These are phyloP conservation scores for Candida tropicalis DNA, from an alignment of 1,139 yeast genomes.

Conservation along the genomic window DNA sequence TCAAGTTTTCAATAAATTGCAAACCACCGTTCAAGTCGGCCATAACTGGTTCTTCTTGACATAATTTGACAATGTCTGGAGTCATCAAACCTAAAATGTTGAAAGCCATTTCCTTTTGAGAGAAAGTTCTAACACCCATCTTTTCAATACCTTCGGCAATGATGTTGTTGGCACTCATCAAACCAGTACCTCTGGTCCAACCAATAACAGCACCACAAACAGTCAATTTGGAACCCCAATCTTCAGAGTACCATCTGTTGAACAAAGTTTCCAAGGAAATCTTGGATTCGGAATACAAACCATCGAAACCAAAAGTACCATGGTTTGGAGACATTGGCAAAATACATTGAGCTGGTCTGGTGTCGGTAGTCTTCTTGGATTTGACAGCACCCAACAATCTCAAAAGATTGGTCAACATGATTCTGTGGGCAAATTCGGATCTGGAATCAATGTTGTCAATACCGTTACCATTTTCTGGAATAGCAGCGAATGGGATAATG, in stretches of 20 bases:
- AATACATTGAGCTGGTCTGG: slow-evolving; percentile 97
- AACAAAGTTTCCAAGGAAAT: slow-evolving; percentile 91
- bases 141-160: slow-evolving; percentile 97
- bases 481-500: slow-evolving; percentile 96
- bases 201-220: slow-evolving; percentile 98
- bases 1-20: slow-evolving; percentile 89
- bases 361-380: slow-evolving; percentile 80
- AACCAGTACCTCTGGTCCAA: slow-evolving; percentile 99
- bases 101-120: slow-evolving; percentile 99
- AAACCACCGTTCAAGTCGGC: slow-evolving; percentile 99
- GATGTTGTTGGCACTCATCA: slow-evolving; percentile 95
- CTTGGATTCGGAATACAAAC: slow-evolving; percentile 97
- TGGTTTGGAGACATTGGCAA: slow-evolving; percentile 98
- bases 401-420: slow-evolving; percentile 93
- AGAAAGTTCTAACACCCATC: slow-evolving; percentile 95
- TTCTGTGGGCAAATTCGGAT: slow-evolving; percentile 97
- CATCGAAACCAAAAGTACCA: slow-evolving; percentile 98
- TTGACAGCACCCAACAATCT: slow-evolving; percentile 92
- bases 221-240: slow-evolving; percentile 93
- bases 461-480: slow-evolving; percentile 98
- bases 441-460: slow-evolving; percentile 89
- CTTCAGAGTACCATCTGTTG: slow-evolving; percentile 99
- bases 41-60: slow-evolving; percentile 93
- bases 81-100: slow-evolving; percentile 92
- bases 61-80: slow-evolving; percentile 79